Evolutionary conservation across 1,284 basidiomycete genomes (phyloP).

Genomic region (Hortiboletus rubellus): DNA sequence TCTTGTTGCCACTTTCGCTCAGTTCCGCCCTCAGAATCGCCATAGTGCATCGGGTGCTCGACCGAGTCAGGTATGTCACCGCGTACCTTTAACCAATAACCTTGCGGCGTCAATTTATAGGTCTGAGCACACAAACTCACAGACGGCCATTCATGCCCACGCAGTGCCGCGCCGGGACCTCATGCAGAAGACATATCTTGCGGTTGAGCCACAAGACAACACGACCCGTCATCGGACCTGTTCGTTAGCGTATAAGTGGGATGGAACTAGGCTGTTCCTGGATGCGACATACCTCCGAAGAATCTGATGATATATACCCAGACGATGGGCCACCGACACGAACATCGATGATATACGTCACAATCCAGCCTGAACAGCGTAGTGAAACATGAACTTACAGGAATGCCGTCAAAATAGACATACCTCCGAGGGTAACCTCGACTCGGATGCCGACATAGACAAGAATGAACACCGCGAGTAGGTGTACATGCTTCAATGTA

Average conservation of each 20-base stretch:
- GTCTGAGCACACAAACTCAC: too few relatives aligned
- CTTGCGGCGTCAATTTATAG: too few relatives aligned
- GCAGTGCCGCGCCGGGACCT: too few relatives aligned
- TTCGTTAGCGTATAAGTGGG: neutral
- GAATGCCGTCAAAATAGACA: neutral
- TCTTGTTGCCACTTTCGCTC: too few relatives aligned
- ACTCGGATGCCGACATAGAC: conserved; percentile 51
- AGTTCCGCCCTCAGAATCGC: too few relatives aligned
- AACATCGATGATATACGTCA: conserved; percentile 49
- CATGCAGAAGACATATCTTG: conserved; percentile 18
- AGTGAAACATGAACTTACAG: neutral
- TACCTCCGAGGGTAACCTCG: conserved; percentile 58
- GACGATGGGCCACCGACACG: conserved; percentile 48
- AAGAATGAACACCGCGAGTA: conserved; percentile 51
- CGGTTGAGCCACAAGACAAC: conserved; percentile 31
- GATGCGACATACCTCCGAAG: conserved; percentile 42
- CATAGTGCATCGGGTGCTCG: too few relatives aligned
- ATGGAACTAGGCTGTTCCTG: neutral
- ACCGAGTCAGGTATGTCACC: too few relatives aligned
- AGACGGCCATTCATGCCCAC: too few relatives aligned
- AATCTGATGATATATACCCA: conserved; percentile 54
- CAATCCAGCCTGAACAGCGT: conserved; percentile 47
- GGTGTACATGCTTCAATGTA: conserved; percentile 47
- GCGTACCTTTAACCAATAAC: too few relatives aligned
- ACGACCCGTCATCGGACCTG: conserved; percentile 33